Evolutionary conservation across 164 flowering plant species (phyloP).

Genomic region (Liquidambar formosana): DNA sequence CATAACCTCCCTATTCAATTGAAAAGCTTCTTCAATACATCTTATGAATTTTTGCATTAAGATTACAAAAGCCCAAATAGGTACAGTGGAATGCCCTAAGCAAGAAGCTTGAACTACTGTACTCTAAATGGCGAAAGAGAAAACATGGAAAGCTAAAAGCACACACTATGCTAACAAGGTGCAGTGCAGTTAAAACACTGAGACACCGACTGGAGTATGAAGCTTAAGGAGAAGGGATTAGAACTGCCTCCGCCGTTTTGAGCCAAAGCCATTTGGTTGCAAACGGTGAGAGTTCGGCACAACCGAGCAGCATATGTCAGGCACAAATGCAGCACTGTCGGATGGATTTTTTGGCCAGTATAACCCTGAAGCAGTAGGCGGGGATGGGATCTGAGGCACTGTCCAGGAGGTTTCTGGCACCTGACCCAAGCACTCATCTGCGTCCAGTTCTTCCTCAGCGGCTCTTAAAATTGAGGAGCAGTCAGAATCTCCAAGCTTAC

Average conservation of each 20-base stretch:
- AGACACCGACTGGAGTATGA: neutral
- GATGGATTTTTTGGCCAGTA: slow-evolving; percentile 54
- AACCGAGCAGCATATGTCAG: slow-evolving; percentile 46
- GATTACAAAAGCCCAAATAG: no score
- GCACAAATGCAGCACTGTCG: slow-evolving; percentile 55
- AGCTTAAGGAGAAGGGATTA: neutral
- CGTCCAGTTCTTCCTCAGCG: slow-evolving; percentile 44
- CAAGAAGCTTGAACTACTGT: no score
- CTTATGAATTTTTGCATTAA: no score
- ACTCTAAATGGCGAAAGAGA: no score
- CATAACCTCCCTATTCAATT: no score
- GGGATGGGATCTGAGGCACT: slow-evolving; percentile 68
- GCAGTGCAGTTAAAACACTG: neutral
- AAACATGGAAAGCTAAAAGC: no score
- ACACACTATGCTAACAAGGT: neutral
- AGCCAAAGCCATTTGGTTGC: slow-evolving; percentile 10
- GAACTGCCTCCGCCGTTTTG: slow-evolving; percentile 31
- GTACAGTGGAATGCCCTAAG: no score
- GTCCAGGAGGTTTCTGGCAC: slow-evolving; percentile 62
- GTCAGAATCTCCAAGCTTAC: slow-evolving; percentile 65
- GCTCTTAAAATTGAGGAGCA: slow-evolving; percentile 49
- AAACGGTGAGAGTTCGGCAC: slow-evolving; percentile 7
- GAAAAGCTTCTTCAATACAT: no score
- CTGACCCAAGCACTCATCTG: slow-evolving; percentile 55
- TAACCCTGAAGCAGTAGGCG: slow-evolving; percentile 77